Evolutionary conservation across 768 basidiomycete species (phyloP).

Genomic region (Tricholoma saponaceum): DNA sequence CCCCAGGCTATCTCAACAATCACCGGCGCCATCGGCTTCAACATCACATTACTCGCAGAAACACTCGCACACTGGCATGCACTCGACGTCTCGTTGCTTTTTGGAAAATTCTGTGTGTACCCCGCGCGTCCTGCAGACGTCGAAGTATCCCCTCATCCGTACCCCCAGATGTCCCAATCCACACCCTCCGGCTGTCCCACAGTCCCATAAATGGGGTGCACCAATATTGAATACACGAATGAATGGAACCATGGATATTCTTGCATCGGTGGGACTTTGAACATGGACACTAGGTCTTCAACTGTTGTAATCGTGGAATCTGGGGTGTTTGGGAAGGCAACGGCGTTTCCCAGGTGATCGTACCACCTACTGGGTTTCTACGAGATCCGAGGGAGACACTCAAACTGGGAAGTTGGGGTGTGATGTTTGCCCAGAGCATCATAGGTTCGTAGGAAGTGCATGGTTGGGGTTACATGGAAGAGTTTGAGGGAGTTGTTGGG

Average conservation of each 20-base stretch:
- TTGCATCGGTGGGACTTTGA: slow-evolving; percentile 44
- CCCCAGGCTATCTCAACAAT: no score
- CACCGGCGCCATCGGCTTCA: no score
- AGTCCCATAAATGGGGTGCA: slow-evolving; percentile 4
- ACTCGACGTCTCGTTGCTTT: no score
- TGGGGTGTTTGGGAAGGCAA: slow-evolving; percentile 36
- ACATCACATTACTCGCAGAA: no score
- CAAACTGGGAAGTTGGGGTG: background rate
- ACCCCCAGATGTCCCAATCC: slow-evolving; percentile 40
- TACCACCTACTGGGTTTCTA: slow-evolving; percentile 21
- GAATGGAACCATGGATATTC: slow-evolving; percentile 37
- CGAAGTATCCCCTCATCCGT: no score
- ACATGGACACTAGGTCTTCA: slow-evolving; percentile 53
- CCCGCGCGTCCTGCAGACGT: no score
- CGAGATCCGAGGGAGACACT: background rate
- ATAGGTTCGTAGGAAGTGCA: slow-evolving; percentile 33
- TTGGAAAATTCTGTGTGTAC: no score
- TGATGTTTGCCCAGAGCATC: slow-evolving; percentile 52
- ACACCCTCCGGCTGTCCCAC: slow-evolving; percentile 25
- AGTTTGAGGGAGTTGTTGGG: no score
- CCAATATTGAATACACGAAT: slow-evolving; percentile 55
- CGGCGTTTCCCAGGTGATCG: slow-evolving; percentile 59
- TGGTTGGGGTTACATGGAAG: no score
- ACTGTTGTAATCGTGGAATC: slow-evolving; percentile 30
- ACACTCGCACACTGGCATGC: no score